Percentiles rank a stretch among this genome's conserved stretches.
phyloP scores from a whole-genome alignment of 805 yeast genomes.

The Candida pseudoglaebosa region DNA sequence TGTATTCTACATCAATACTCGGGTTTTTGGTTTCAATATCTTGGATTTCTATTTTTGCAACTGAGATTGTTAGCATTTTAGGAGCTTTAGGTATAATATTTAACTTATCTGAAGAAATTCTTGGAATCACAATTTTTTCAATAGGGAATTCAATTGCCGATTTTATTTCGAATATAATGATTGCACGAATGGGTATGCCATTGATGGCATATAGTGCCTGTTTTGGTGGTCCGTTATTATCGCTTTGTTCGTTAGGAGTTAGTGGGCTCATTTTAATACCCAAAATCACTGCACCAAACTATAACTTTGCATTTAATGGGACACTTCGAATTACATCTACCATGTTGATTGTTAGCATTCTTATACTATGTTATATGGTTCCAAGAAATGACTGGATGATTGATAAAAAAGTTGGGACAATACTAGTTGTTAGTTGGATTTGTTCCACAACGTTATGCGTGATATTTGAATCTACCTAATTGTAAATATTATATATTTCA shows the following conservation, averaged over 20 bases:
- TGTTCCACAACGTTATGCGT: constrained; percentile 23
- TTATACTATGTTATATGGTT: constrained; percentile 16
- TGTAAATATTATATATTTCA: neutral
- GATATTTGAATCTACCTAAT: constrained; percentile 14
- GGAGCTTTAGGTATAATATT: constrained; percentile 57
- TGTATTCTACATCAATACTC: constrained; percentile 29
- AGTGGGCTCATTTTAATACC: constrained; percentile 47
- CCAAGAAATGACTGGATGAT: constrained; percentile 29
- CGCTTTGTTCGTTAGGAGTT: constrained; percentile 76
- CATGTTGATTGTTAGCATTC: constrained; percentile 20
- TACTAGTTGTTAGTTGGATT: constrained; percentile 29
- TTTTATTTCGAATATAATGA: constrained; percentile 73
- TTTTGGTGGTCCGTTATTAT: constrained; percentile 86
- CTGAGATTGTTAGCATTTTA: constrained; percentile 63
- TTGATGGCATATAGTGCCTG: constrained; percentile 94
- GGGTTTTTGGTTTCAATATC: constrained; percentile 69
- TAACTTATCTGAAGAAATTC: constrained; percentile 66
- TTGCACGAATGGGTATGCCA: constrained; percentile 78
- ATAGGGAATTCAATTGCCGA: constrained; percentile 93
- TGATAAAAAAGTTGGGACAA: constrained; percentile 29
- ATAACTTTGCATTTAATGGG: constrained; percentile 14
- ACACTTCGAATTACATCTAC: constrained; percentile 20
- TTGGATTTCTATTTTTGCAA: constrained; percentile 68
- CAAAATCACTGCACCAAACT: constrained; percentile 11
- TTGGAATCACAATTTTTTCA: constrained; percentile 88